A percentile compares a stretch with the other conserved stretches of the same genome.
Conservation (phyloP, 73 alveolate genomes). For the Halteria grandinella region DNA sequence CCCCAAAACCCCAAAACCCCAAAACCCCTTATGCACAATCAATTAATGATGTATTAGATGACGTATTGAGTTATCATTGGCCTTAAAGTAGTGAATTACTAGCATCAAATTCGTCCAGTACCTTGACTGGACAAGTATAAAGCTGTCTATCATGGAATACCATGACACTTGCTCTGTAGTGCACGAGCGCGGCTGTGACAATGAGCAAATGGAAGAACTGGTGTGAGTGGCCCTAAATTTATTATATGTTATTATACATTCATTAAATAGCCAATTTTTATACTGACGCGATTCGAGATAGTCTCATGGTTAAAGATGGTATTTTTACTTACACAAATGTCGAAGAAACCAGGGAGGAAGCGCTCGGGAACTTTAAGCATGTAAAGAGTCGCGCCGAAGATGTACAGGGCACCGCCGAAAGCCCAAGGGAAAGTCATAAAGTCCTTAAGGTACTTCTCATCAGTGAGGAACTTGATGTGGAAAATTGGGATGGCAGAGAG, state of each 20-base stretch:
- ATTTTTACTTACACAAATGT: slow-evolving; percentile 81
- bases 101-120: too few relatives aligned
- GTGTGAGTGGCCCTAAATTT: slow-evolving; percentile 42
- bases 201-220: slow-evolving; percentile 57
- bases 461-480: slow-evolving; percentile 21
- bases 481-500: slow-evolving; percentile 47
- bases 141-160: slow-evolving; percentile 33
- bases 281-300: too few relatives aligned
- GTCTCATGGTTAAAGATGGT: too few relatives aligned
- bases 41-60: too few relatives aligned
- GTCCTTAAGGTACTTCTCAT: background rate
- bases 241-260: too few relatives aligned
- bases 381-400: slow-evolving; percentile 69
- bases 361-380: slow-evolving; percentile 88
- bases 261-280: too few relatives aligned
- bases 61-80: too few relatives aligned
- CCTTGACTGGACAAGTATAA: slow-evolving; percentile 45
- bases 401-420: slow-evolving; percentile 71
- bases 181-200: slow-evolving; percentile 52
- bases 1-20: too few relatives aligned
- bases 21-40: too few relatives aligned
- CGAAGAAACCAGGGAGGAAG: slow-evolving; percentile 82
- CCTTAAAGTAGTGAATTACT: too few relatives aligned
- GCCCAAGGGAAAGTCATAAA: slow-evolving; percentile 29
- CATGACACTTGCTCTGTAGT: slow-evolving; percentile 38